Percentiles rank a stretch among this genome's conserved stretches.
Conservation (phyloP, 441 rosid species). For the Gossypium gossypioides region DNA sequence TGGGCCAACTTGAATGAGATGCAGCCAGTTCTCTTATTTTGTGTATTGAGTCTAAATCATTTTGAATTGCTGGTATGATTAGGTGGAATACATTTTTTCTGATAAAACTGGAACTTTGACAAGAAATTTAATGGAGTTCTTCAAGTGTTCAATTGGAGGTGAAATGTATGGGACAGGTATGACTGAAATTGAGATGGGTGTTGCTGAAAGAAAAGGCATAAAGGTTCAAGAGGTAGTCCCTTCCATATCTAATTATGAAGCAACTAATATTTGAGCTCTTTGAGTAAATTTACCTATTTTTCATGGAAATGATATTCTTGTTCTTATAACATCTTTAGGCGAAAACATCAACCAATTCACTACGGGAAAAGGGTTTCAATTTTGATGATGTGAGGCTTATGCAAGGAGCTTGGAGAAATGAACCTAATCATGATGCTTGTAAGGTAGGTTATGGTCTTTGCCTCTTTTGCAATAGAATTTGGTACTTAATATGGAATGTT, state of each 20-base stretch:
- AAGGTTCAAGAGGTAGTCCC: conserved; percentile 55
- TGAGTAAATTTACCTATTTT: not conserved
- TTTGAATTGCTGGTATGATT: conserved; percentile 24
- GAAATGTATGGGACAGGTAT: conserved; percentile 84
- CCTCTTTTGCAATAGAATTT: conserved; percentile 1
- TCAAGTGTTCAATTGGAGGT: conserved; percentile 98
- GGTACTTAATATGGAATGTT: not conserved
- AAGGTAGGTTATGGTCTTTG: conserved; percentile 36
- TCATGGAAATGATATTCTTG: conserved; percentile 9
- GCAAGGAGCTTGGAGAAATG: conserved; percentile 81
- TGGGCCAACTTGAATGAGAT: conserved; percentile 2
- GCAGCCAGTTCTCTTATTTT: not conserved
- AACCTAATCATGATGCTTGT: conserved; percentile 56
- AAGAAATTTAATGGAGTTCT: conserved; percentile 97
- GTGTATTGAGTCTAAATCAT: not conserved
- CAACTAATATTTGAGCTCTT: not conserved
- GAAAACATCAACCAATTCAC: conserved; percentile 34
- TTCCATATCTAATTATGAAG: conserved; percentile 9
- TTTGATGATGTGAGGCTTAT: conserved; percentile 86
- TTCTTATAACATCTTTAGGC: conserved; percentile 28
- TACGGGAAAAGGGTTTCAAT: conserved; percentile 86
- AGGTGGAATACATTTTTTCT: conserved; percentile 97
- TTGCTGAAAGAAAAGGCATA: conserved; percentile 61
- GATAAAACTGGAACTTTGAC: conserved; percentile 99
- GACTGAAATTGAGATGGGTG: conserved; percentile 86